A percentile compares a stretch with the other conserved stretches of the same genome.
Conservation (phyloP, 495 filamentous ascomycete genomes). For the Aspergillus baeticus region DNA sequence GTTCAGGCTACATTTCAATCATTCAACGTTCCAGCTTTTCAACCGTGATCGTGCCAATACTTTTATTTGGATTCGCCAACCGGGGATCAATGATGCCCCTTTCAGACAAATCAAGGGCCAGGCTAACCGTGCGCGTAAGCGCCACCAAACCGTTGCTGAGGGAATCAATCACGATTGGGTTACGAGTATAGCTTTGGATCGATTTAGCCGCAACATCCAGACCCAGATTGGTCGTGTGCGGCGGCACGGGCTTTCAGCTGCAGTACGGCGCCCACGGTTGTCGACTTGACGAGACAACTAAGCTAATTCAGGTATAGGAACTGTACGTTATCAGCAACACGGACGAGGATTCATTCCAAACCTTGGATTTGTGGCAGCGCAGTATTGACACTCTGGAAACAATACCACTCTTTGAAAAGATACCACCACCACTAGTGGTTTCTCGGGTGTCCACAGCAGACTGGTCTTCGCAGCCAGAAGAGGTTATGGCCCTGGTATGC, state of each 20-base stretch:
- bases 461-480: background rate
- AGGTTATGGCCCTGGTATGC: background rate
- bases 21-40: background rate
- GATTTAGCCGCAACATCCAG: background rate
- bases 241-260: background rate
- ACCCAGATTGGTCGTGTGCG: background rate
- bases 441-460: background rate
- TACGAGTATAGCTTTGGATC: background rate
- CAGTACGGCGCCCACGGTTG: background rate
- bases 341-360: background rate
- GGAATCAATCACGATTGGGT: slow-evolving; percentile 1
- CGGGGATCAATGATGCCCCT: background rate
- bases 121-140: slow-evolving; percentile 3
- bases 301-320: background rate
- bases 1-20: background rate
- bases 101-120: background rate
- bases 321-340: slow-evolving; percentile 3
- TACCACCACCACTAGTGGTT: background rate
- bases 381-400: background rate
- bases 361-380: background rate
- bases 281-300: background rate
- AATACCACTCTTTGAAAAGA: background rate
- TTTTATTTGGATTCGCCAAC: slow-evolving; percentile 1
- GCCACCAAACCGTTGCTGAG: background rate
- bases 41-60: background rate